A percentile compares a stretch with the other conserved stretches of the same genome.
These are phyloP conservation scores for Puccinia novopanici DNA, from an alignment of 1,284 basidiomycete species.

Conservation along the genomic window DNA sequence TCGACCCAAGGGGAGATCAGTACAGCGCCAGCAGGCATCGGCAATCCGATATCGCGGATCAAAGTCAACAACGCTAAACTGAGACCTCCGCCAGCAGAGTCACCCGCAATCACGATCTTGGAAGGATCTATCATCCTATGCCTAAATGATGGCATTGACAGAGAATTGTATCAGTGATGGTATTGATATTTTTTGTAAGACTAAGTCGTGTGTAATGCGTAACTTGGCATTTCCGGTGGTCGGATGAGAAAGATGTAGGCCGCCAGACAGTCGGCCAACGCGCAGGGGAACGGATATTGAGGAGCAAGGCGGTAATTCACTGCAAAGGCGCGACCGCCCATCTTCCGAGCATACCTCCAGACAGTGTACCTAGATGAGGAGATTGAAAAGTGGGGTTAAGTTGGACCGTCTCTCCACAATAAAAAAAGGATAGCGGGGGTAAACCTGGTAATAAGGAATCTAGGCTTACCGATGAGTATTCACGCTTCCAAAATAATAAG, in stretches of 20 bases:
- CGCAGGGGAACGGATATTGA: slow-evolving; percentile 50
- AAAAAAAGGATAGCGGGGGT: background rate
- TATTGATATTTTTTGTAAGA: background rate
- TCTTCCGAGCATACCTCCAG: slow-evolving; percentile 83
- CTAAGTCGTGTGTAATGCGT: slow-evolving; percentile 45
- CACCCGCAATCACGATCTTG: slow-evolving; percentile 81
- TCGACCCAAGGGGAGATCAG: slow-evolving; percentile 72
- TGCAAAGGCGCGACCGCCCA: slow-evolving; percentile 77
- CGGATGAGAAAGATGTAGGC: slow-evolving; percentile 74
- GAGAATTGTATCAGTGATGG: background rate
- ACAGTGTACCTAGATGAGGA: slow-evolving; percentile 67
- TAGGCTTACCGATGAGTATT: slow-evolving; percentile 61
- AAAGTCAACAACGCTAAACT: slow-evolving; percentile 81
- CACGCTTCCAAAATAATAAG: slow-evolving; percentile 63
- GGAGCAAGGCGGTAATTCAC: slow-evolving; percentile 58
- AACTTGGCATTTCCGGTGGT: slow-evolving; percentile 69
- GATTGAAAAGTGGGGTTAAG: background rate
- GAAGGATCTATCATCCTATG: slow-evolving; percentile 79
- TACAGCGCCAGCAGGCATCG: slow-evolving; percentile 74
- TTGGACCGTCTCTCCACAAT: background rate
- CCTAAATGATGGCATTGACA: slow-evolving; percentile 52
- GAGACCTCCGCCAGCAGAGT: slow-evolving; percentile 91
- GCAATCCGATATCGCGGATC: slow-evolving; percentile 81
- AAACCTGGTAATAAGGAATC: slow-evolving; percentile 8
- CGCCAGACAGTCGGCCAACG: slow-evolving; percentile 69